Evolutionary conservation across 2,329 filamentous ascomycete species (phyloP).

Genomic region (Trichoderma arundinaceum): DNA sequence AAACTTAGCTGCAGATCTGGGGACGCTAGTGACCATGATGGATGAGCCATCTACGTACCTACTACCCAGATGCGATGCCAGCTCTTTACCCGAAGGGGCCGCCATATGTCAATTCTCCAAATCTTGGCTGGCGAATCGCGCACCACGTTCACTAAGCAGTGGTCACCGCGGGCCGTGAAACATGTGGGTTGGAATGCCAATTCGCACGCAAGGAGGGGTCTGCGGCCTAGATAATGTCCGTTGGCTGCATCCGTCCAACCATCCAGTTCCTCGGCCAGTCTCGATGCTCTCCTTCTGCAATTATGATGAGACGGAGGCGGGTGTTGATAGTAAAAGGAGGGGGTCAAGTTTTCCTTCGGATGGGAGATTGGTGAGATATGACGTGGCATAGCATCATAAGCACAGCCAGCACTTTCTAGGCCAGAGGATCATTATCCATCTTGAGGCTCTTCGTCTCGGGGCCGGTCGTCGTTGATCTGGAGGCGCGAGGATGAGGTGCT

Average conservation of each 20-base stretch:
- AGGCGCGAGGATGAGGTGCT: background rate
- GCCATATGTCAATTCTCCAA: background rate
- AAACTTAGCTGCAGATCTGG: slow-evolving; percentile 23
- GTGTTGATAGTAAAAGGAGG: slow-evolving; percentile 27
- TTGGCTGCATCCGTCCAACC: slow-evolving; percentile 13
- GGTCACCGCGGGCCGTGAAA: background rate
- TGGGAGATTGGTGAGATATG: slow-evolving; percentile 9
- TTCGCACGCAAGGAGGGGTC: slow-evolving; percentile 21
- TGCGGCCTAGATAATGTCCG: background rate
- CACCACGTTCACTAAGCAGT: slow-evolving; percentile 17
- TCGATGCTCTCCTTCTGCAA: background rate
- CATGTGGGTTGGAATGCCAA: slow-evolving; percentile 10
- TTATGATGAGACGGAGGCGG: slow-evolving; percentile 3
- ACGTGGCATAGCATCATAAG: slow-evolving; percentile 19
- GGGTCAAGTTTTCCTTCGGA: background rate
- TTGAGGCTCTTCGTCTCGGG: background rate
- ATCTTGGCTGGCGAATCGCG: background rate
- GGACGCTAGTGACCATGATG: slow-evolving; percentile 22
- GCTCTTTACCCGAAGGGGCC: background rate
- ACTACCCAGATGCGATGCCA: background rate
- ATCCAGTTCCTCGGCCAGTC: background rate
- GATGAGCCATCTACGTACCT: slow-evolving; percentile 19
- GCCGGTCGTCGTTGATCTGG: background rate
- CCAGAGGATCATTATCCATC: background rate
- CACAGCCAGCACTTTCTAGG: background rate